Evolutionary conservation across 139 green algal genomes (phyloP), one percentile per base, ranked within the genome.

Genomic region (Penium margaritaceum): DNA sequence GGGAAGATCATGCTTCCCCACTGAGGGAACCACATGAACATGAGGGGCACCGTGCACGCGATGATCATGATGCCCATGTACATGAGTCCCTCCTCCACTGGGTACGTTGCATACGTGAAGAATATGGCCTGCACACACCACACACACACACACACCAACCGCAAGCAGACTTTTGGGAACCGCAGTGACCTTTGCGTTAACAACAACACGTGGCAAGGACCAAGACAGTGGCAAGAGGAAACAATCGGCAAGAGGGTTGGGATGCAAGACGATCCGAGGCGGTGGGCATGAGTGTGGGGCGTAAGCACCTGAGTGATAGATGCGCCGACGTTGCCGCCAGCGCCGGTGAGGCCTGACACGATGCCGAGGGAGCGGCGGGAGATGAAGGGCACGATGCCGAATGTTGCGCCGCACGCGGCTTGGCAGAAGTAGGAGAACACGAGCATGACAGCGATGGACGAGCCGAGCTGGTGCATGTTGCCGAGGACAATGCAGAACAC

Each of bases 11-110:
- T 93, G 75, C 85, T 85, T 27, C 93, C 93, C 92, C 91, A 96
- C 89, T 91, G 91, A 58, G 92, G 92, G 85, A 96, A 97, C 76
- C 91, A 89, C 67, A 97, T 83, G 30, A 85, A 44, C 21, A 83
- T 34, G 6, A 95, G 66, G 29, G 90, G 64, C 21, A 83, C 30
- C 0, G 90, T 90, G 0, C 95, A 72, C 5, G 37, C 79, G 19
- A 95, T 83, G 57, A 92, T 91, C 79, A 90, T 87, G 30, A 94
- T 81, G 14, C 93, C 92, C 91, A 96, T 95, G 83, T 85, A 95
- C 36, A 79, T 70, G 55, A 95, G 85, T 34, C 87, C 90, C 34
- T 95, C 79, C 35, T 90, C 70, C 7, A 72, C 81, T 14, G 37
- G 51, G 17, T 51, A 76, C 64, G 64, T 32, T 7, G n/a, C 29